phyloP scores from a whole-genome alignment of 768 basidiomycete species.

The Mrakia hoshinonis region DNA sequence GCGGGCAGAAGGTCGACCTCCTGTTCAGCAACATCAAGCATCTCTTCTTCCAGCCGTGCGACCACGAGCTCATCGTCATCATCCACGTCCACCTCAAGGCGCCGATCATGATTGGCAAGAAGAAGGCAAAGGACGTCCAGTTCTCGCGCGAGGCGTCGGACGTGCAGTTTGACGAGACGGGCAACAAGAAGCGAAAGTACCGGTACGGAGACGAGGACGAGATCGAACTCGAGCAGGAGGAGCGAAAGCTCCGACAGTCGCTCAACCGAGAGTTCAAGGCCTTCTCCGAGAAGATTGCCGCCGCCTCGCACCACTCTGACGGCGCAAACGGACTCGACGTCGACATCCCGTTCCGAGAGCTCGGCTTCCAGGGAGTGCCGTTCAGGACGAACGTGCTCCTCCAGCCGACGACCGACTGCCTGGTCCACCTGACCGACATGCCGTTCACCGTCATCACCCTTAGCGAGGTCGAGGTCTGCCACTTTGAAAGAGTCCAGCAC shows the following conservation, averaged over 20 bases:
- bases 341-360: constrained; percentile 92
- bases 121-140: constrained; percentile 95
- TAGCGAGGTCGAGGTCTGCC: constrained; percentile 89
- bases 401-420: constrained; percentile 92
- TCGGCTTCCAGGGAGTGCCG: constrained; percentile 94
- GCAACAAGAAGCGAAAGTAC: constrained; percentile 94
- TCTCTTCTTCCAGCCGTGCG: constrained; percentile 97
- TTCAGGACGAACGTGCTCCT: constrained; percentile 88
- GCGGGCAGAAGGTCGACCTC: constrained; percentile 87
- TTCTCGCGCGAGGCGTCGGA: constrained; percentile 97
- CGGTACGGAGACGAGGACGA: constrained; percentile 98
- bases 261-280: constrained; percentile 90
- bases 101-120: constrained; percentile 98
- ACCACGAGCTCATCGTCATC: constrained; percentile 87
- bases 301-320: constrained; percentile 56
- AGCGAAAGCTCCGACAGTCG: constrained; percentile 75
- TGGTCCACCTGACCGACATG: constrained; percentile 87
- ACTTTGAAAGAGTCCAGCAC: constrained; percentile 92
- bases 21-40: constrained; percentile 97
- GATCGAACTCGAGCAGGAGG: constrained; percentile 96
- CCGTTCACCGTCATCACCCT: constrained; percentile 95
- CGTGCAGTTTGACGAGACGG: constrained; percentile 96
- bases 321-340: constrained; percentile 79
- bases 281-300: constrained; percentile 85
- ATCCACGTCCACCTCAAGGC: constrained; percentile 87